Evolutionary conservation across 768 basidiomycete species (phyloP).

Genomic region (Termitomyces sp.): DNA sequence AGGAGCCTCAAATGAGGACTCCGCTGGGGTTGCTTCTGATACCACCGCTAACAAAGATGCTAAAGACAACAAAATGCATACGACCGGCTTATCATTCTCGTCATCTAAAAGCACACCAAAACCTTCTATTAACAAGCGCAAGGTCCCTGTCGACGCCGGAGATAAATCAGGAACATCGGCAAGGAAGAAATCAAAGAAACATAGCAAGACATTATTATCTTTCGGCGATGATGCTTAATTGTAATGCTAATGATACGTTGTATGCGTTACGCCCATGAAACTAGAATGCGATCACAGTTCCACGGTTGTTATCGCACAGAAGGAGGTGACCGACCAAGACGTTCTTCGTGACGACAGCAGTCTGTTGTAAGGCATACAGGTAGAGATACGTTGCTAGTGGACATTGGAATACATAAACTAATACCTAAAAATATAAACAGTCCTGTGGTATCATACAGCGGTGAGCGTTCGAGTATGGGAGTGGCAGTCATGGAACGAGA

Average conservation of each 20-base stretch:
- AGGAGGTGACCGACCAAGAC: neutral
- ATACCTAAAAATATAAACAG: neutral
- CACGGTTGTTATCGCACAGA: neutral
- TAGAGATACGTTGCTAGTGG: neutral
- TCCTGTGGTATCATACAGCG: neutral
- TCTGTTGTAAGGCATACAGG: neutral
- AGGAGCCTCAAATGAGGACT: conserved; percentile 13
- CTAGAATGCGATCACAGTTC: neutral
- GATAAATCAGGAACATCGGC: conserved; percentile 22
- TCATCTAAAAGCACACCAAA: conserved; percentile 27
- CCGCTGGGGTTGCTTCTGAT: neutral
- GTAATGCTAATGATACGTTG: too few relatives aligned
- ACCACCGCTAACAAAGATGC: conserved; percentile 8
- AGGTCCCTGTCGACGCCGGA: conserved; percentile 24
- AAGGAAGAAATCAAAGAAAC: conserved; percentile 55
- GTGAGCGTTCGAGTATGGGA: neutral
- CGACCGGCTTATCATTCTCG: conserved; percentile 38
- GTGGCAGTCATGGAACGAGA: neutral
- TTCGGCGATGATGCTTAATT: conserved; percentile 52
- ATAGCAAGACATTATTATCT: conserved; percentile 43
- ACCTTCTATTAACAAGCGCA: conserved; percentile 31
- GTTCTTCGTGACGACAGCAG: neutral
- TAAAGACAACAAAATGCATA: conserved; percentile 15
- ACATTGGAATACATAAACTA: neutral
- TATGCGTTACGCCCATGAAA: neutral